phyloP scores from a whole-genome alignment of 2,329 filamentous ascomycete genomes.

The Rachicladosporium sp. region DNA sequence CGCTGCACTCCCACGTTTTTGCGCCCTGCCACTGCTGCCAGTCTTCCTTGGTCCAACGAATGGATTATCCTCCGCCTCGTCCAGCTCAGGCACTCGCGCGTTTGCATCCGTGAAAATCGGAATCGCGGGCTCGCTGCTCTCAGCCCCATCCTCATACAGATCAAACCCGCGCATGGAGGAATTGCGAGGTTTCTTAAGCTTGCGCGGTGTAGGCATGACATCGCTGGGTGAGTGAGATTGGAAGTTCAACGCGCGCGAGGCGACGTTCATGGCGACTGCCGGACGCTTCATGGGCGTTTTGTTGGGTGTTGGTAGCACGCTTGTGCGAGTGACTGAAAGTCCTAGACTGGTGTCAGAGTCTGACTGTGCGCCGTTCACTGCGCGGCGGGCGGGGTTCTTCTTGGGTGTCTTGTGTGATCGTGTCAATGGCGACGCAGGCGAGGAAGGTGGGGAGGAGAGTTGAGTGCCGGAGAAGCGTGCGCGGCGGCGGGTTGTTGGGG shows the following conservation, averaged over 20 bases:
- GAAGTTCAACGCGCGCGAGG: conserved; percentile 40
- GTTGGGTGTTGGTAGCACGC: conserved; percentile 62
- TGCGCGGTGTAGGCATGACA: conserved; percentile 47
- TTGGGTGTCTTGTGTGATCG: conserved; percentile 8
- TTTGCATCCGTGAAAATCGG: conserved; percentile 68
- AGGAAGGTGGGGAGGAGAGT: conserved; percentile 32
- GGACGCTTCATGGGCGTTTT: conserved; percentile 58
- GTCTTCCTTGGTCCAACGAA: conserved; percentile 47
- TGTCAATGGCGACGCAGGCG: conserved; percentile 24
- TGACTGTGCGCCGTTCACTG: conserved; percentile 3
- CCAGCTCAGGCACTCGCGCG: conserved; percentile 57
- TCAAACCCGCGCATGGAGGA: conserved; percentile 41
- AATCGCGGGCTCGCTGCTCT: conserved; percentile 35
- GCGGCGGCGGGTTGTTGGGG: conserved; percentile 13
- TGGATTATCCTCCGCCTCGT: conserved; percentile 56
- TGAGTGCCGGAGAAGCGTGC: conserved; percentile 34
- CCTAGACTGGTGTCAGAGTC: conserved; percentile 4
- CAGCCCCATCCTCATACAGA: conserved; percentile 35
- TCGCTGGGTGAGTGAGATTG: conserved; percentile 49
- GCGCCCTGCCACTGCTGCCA: conserved; percentile 29
- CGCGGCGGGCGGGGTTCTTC: conserved; percentile 6
- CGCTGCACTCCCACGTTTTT: conserved; percentile 11
- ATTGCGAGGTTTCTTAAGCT: conserved; percentile 22
- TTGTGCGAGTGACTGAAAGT: conserved; percentile 1
- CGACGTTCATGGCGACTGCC: conserved; percentile 30